A percentile compares a stretch with the other conserved stretches of the same genome.
Evolutionary conservation across 805 yeast genomes (phyloP).

Genomic region (Middelhovenomyces tepae): DNA sequence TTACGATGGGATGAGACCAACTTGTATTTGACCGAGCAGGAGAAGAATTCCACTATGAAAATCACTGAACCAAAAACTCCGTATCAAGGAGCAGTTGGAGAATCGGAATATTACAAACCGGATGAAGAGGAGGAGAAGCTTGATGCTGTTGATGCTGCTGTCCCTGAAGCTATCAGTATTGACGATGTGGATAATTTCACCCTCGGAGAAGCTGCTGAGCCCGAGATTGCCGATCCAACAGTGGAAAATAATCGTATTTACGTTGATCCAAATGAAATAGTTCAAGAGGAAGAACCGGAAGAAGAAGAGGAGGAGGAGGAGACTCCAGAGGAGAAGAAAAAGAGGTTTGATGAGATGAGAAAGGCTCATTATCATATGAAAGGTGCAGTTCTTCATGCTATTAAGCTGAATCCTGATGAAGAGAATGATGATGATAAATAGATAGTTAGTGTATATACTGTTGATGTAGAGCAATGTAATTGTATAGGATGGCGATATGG

Average conservation of each 20-base stretch:
- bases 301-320: constrained; percentile 33
- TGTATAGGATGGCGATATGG: constrained; percentile 11
- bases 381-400: constrained; percentile 22
- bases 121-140: constrained; percentile 42
- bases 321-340: constrained; percentile 54
- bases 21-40: constrained; percentile 62
- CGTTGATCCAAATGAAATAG: constrained; percentile 21
- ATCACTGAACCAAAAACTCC: constrained; percentile 96
- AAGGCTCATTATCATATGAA: constrained; percentile 64
- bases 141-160: constrained; percentile 31
- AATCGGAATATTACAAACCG: constrained; percentile 68
- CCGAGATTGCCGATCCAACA: constrained; percentile 14
- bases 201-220: constrained; percentile 25
- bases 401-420: constrained; percentile 18
- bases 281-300: constrained; percentile 29
- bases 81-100: constrained; percentile 76
- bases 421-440: constrained; percentile 19
- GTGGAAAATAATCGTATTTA: constrained; percentile 21
- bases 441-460: background rate
- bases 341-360: constrained; percentile 65
- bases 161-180: constrained; percentile 28
- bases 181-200: constrained; percentile 22
- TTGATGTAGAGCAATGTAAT: background rate
- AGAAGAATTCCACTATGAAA: constrained; percentile 63
- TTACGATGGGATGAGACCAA: constrained; percentile 84